Evolutionary conservation across 768 basidiomycete genomes (phyloP).

Genomic region (Grammothele lineata): DNA sequence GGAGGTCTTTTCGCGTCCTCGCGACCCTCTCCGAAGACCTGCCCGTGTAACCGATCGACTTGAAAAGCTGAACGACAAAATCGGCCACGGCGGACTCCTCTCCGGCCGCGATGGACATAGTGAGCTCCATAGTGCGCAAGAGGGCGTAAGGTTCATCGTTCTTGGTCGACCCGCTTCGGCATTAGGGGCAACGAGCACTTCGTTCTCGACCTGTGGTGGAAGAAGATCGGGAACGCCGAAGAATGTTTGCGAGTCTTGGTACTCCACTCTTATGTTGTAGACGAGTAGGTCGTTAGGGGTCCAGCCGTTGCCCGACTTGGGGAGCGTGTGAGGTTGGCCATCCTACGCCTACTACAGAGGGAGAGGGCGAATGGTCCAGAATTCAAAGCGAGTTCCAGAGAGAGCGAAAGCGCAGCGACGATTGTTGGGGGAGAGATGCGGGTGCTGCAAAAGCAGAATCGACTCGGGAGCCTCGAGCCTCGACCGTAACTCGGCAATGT

Average conservation of each 20-base stretch:
- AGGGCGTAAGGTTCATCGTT: conserved; percentile 3
- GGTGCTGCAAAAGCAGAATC: too few relatives aligned
- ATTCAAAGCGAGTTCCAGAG: too few relatives aligned
- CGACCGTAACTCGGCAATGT: too few relatives aligned
- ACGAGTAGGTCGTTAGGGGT: too few relatives aligned
- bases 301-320: too few relatives aligned
- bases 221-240: not conserved
- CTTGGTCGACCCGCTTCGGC: conserved; percentile 3
- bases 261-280: too few relatives aligned
- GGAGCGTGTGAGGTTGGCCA: too few relatives aligned
- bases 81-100: conserved; percentile 15
- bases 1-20: conserved; percentile 7
- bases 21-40: not conserved
- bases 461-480: too few relatives aligned
- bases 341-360: too few relatives aligned
- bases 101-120: conserved; percentile 4
- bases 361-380: too few relatives aligned
- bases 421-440: too few relatives aligned
- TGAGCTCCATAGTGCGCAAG: conserved; percentile 14
- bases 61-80: conserved; percentile 11
- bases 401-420: too few relatives aligned
- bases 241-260: conserved; percentile 10
- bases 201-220: conserved; percentile 4
- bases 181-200: conserved; percentile 1
- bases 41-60: conserved; percentile 5